A percentile compares a stretch with the other conserved stretches of the same genome.
These are phyloP conservation scores for Larix kaempferi DNA, from an alignment of 75 land plant species.

Conservation along the genomic window DNA sequence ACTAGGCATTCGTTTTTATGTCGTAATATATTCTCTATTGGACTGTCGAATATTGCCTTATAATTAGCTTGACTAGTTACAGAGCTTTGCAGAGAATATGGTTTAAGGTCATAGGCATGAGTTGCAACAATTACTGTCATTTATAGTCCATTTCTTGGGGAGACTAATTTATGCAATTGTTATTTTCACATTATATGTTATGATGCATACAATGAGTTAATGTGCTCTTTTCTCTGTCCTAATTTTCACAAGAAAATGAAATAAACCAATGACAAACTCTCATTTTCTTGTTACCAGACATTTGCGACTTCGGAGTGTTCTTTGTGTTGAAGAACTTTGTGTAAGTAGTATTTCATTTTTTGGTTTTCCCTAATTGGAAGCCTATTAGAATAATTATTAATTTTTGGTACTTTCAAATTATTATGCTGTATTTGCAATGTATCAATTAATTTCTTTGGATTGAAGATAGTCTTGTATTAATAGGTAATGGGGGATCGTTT, in stretches of 20 bases:
- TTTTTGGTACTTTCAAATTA: neutral
- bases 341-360: neutral
- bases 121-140: neutral
- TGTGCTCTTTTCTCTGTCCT: neutral
- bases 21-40: neutral
- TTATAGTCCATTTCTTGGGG: neutral
- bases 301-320: neutral
- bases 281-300: slow-evolving; percentile 2
- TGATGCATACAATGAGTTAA: neutral
- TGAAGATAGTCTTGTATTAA: no score
- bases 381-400: neutral
- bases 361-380: neutral
- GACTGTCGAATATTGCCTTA: neutral
- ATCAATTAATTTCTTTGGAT: no score
- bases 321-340: slow-evolving; percentile 4
- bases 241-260: neutral
- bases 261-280: neutral
- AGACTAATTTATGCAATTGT: neutral
- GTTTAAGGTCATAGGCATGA: neutral
- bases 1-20: neutral
- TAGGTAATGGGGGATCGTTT: no score
- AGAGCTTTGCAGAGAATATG: neutral
- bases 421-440: no score
- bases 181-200: neutral
- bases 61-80: neutral